phyloP scores from a whole-genome alignment of 352 stramenopile genomes.

The Globisporangium megalacanthum region DNA sequence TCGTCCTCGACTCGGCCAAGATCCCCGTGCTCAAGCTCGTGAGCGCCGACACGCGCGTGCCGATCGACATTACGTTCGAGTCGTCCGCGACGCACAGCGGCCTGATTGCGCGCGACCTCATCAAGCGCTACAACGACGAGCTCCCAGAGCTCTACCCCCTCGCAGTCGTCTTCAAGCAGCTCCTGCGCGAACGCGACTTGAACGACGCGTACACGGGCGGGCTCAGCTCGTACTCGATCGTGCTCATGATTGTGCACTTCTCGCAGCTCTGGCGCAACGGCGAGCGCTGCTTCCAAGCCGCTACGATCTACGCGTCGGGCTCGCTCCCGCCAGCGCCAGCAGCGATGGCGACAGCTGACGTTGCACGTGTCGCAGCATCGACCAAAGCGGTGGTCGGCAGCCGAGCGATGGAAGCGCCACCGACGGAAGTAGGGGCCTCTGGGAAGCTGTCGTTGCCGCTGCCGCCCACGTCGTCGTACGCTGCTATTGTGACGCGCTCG shows the following conservation, averaged over 20 bases:
- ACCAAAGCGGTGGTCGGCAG: slow-evolving; percentile 1
- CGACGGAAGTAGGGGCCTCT: slow-evolving; percentile 5
- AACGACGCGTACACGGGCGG: slow-evolving; percentile 91
- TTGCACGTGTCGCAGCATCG: slow-evolving; percentile 11
- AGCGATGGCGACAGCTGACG: slow-evolving; percentile 16
- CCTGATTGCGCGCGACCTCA: slow-evolving; percentile 75
- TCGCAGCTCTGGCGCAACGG: slow-evolving; percentile 64
- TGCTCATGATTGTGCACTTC: slow-evolving; percentile 90
- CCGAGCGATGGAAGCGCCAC: slow-evolving; percentile 13
- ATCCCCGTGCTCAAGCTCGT: slow-evolving; percentile 82
- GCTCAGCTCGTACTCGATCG: slow-evolving; percentile 89
- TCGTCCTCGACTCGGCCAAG: slow-evolving; percentile 79
- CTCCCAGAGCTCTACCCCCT: slow-evolving; percentile 87
- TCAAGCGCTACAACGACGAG: slow-evolving; percentile 76
- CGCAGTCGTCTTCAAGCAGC: slow-evolving; percentile 88
- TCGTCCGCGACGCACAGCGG: slow-evolving; percentile 77
- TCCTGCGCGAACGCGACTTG: slow-evolving; percentile 83
- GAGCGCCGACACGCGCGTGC: slow-evolving; percentile 66
- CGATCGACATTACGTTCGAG: slow-evolving; percentile 85
- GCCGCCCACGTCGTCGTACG: slow-evolving; percentile 49
- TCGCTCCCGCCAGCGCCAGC: slow-evolving; percentile 34
- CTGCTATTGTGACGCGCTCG: slow-evolving; percentile 36
- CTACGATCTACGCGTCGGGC: slow-evolving; percentile 61
- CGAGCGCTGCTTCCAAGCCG: slow-evolving; percentile 41
- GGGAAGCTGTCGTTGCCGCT: slow-evolving; percentile 2